Base-by-base conservation (phyloP, 495 filamentous ascomycete species). In the Durotheca rogersii region DNA sequence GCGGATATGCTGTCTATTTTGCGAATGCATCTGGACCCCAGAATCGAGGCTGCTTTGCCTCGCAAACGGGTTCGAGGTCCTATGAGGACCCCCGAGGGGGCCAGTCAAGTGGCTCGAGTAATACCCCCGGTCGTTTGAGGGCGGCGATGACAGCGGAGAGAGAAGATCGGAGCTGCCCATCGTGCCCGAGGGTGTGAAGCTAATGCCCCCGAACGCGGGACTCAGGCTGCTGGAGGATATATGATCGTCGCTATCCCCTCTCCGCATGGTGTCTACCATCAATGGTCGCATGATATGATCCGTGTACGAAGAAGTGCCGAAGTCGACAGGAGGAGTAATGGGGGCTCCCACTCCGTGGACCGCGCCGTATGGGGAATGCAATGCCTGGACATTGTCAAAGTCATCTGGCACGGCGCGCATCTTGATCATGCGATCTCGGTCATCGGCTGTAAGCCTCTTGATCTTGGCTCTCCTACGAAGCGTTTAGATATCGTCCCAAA, bases 361-460 rank as follows among this genome's bases (percentile, higher is more conserved):
- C 6, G 78, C 78, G 15, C 72, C 73, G 46, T 80, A 81, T 43
- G 88, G 86, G n/a, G 87, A 87, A 58, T 94, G 87, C 15, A 96
- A 73, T 6, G 91, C 90, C 70, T 93, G 87, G 7, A 90, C 84
- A 60, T 89, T 94, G 72, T 95, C 88, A 61, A 96, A 96, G 65
- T 91, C 85, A 55, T 92, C 89, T 16, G 91, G 91, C 21, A 96
- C 79, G 3, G 89, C 90, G 68, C 91, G 76, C 64, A 92, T 95
- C 69, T 92, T 92, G 68, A 95, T 82, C 84, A 95, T 91, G 34
- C 90, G 83, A 55, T 96, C 92, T 27, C 90, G 87, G 61, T 97
- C 92, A 71, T 96, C 91, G 31, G 82, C 89, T 30, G 87, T 95
- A 52, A 97, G 75, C 49, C 92, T 85, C 80, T 96, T 97, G 65